These are phyloP conservation scores for Penicillium argentinense DNA, from an alignment of 495 filamentous ascomycete species.

Conservation along the genomic window DNA sequence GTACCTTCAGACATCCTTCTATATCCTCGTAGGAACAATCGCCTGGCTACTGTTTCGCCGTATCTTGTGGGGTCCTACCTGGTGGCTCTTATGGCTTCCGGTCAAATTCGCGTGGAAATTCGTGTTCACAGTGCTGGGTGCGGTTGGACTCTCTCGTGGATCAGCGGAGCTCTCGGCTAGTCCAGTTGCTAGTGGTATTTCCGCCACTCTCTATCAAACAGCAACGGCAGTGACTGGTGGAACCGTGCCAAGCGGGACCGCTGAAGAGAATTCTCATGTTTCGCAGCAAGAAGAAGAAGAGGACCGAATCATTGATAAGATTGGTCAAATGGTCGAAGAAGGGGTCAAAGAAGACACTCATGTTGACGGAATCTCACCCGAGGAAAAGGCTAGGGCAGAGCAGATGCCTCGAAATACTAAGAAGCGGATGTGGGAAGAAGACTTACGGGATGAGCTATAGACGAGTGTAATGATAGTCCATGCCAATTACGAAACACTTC, in stretches of 20 bases:
- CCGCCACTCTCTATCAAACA: conserved; percentile 15
- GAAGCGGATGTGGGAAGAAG: conserved; percentile 81
- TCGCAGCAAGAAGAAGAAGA: conserved; percentile 21
- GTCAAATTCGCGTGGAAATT: conserved; percentile 59
- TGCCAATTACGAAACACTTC: conserved; percentile 3
- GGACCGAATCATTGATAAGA: conserved; percentile 52
- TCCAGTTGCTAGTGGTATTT: conserved; percentile 10
- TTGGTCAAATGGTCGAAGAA: conserved; percentile 56
- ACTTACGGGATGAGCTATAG: conserved; percentile 56
- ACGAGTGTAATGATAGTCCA: conserved; percentile 9
- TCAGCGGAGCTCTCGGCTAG: conserved; percentile 26
- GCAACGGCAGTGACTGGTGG: conserved; percentile 18
- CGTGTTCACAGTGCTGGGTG: conserved; percentile 43
- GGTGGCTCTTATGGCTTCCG: conserved; percentile 84
- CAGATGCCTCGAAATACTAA: conserved; percentile 64
- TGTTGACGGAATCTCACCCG: conserved; percentile 34
- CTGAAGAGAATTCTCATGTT: conserved; percentile 27
- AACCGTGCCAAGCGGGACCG: conserved; percentile 11
- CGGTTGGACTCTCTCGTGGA: conserved; percentile 35
- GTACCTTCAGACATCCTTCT: conserved; percentile 89
- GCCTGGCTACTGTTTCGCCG: conserved; percentile 83
- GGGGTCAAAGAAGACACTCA: conserved; percentile 33
- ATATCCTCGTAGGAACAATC: conserved; percentile 73
- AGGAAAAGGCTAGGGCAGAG: conserved; percentile 45
- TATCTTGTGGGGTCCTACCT: conserved; percentile 83